Conservation (phyloP, 805 yeast species). For the Candida qinlingensis region DNA sequence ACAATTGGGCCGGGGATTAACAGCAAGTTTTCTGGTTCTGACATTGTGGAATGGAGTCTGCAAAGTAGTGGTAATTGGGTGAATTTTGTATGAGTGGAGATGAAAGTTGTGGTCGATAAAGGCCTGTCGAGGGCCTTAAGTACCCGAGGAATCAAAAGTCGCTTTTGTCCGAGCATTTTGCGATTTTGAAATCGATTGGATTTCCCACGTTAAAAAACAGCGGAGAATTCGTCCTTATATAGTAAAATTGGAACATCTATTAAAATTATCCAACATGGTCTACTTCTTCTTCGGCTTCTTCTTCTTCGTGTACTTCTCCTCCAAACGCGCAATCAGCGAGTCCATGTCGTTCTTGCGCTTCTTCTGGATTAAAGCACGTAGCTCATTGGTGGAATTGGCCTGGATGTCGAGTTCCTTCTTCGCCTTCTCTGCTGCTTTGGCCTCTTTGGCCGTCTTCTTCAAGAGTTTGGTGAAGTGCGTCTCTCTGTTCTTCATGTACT, state of each 20-base stretch:
- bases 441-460: slow-evolving; percentile 54
- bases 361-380: slow-evolving; percentile 44
- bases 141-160: not conserved
- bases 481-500: slow-evolving; percentile 45
- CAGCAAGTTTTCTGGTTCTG: slow-evolving; percentile 32
- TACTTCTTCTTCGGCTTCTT: slow-evolving; percentile 32
- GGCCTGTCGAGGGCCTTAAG: not conserved
- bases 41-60: slow-evolving; percentile 8
- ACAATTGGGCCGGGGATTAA: slow-evolving; percentile 87
- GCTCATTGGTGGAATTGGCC: slow-evolving; percentile 33
- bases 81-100: not conserved
- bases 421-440: slow-evolving; percentile 53
- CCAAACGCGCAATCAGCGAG: slow-evolving; percentile 40
- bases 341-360: slow-evolving; percentile 41
- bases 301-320: slow-evolving; percentile 40
- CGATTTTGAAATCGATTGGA: not conserved
- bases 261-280: slow-evolving; percentile 15
- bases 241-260: not conserved
- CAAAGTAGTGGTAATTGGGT: not conserved
- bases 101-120: not conserved
- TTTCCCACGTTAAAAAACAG: too few relatives aligned
- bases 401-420: slow-evolving; percentile 30
- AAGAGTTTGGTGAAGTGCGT: slow-evolving; percentile 42
- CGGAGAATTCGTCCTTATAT: too few relatives aligned
- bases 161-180: slow-evolving; percentile 14